These are phyloP conservation scores for Rhodamnia rubescens DNA, from an alignment of 345 rosid species.

Conservation along the genomic window DNA sequence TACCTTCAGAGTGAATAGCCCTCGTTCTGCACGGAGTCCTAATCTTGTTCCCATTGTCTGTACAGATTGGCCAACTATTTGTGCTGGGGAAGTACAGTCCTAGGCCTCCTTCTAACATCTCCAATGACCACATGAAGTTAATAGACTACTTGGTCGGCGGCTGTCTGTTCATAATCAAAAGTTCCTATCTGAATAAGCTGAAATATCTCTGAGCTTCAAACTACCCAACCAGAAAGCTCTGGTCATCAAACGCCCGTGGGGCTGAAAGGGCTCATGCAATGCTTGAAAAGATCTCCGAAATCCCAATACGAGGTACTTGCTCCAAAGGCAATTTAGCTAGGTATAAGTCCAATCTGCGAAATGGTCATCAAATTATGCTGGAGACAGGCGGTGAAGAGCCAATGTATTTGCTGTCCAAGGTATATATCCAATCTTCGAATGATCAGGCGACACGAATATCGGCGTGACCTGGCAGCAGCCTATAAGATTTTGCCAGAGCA, in stretches of 20 bases:
- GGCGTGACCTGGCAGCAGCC: background rate
- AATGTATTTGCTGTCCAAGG: background rate
- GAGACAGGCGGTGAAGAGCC: background rate
- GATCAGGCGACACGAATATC: background rate
- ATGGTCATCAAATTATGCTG: too few relatives aligned
- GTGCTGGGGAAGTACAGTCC: background rate
- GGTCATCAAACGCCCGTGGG: background rate
- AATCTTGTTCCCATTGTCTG: constrained; percentile 1
- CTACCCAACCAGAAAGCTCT: background rate
- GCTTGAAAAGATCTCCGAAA: background rate
- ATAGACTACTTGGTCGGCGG: background rate
- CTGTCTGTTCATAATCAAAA: background rate
- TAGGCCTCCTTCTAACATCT: constrained; percentile 17
- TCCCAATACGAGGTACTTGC: background rate
- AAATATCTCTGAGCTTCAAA: background rate
- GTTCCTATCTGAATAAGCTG: background rate
- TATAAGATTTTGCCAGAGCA: background rate
- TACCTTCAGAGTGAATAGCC: background rate
- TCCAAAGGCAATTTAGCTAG: background rate
- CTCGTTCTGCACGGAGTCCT: constrained; percentile 5
- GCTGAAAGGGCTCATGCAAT: background rate
- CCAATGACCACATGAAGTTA: background rate
- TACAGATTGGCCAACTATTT: constrained; percentile 8
- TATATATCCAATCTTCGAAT: too few relatives aligned
- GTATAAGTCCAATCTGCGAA: too few relatives aligned